These are phyloP conservation scores for Emiliania huxleyi DNA, from an alignment of 78 protist species.

Conservation along the genomic window DNA sequence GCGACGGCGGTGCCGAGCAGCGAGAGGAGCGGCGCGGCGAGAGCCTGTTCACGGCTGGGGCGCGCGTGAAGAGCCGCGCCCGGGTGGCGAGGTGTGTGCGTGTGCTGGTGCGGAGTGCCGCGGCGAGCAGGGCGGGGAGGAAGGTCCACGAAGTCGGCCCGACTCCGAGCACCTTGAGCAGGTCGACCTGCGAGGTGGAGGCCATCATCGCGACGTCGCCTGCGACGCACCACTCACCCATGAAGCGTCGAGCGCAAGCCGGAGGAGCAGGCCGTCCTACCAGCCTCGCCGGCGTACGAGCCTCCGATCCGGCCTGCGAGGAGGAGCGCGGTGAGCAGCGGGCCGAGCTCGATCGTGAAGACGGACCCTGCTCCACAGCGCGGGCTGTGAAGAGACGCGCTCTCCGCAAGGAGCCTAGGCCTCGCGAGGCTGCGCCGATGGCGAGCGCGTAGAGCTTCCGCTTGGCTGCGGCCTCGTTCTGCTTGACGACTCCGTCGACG, in stretches of 20 bases:
- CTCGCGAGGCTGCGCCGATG: not conserved
- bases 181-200: not conserved
- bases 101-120: too few relatives aligned
- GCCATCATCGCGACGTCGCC: too few relatives aligned
- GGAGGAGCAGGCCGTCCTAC: not conserved
- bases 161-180: not conserved
- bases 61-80: too few relatives aligned
- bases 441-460: slow-evolving; percentile 9
- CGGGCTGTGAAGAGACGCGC: too few relatives aligned
- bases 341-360: slow-evolving; percentile 19
- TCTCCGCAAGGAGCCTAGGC: too few relatives aligned
- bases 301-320: slow-evolving; percentile 23
- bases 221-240: too few relatives aligned
- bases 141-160: not conserved
- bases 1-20: not conserved
- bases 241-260: too few relatives aligned
- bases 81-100: too few relatives aligned
- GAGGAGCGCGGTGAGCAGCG: slow-evolving; percentile 1
- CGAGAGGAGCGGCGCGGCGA: not conserved
- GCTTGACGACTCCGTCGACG: not conserved
- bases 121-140: not conserved
- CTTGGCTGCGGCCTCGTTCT: not conserved
- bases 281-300: not conserved
- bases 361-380: too few relatives aligned
- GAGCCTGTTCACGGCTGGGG: too few relatives aligned